Evolutionary conservation across 2,329 filamentous ascomycete species (phyloP), one percentile per base, ranked within the genome.

Genomic region (Thielaviopsis musarum): DNA sequence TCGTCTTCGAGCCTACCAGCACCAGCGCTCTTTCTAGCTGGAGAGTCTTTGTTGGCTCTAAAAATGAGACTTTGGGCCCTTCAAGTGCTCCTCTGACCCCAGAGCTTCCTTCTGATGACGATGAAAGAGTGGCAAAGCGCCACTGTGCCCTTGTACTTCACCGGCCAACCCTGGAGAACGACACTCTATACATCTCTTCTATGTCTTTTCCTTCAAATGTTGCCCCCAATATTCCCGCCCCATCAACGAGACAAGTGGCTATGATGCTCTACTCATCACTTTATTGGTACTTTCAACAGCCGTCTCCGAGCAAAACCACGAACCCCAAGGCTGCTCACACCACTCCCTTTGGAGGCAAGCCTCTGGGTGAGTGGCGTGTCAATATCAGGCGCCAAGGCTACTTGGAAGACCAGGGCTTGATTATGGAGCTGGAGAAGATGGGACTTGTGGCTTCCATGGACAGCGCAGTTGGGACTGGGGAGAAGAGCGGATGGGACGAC

Each of bases 261-360:
- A 90, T 96, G 88, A 95, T 96, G 86, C 78, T 97, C 6, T 97
- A 89, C 88, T 83, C 90, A 38, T 91, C 89, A 1, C 75, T 97
- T 51, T 95, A 89, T 75, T 97, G 91, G 91, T 97, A 97, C 74
- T 97, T 96, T 66, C 91, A 96, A 72, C 88, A 95, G 70, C 79
- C 83, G 0, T 79, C 85, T 65, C 91, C 91, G 0, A 75, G 78
- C 22, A 76, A 79, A 0, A 78, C 81, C 56, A 68, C 93, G 38
- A 76, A 77, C 19, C 87, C 81, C 6, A 19, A 34, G 12, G 74
- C 81, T 5, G 75, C 79, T 0, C 87, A 84, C 1, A 69, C 76
- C 60, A 91, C 89, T 0, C 85, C 86, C 0, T 73, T 80, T 19
- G 69, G 72, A 5, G 91, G 87, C 5, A 84, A 81, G 64, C 91